Conservation (phyloP, 2,329 filamentous ascomycete species). For the Colletotrichum sp. region DNA sequence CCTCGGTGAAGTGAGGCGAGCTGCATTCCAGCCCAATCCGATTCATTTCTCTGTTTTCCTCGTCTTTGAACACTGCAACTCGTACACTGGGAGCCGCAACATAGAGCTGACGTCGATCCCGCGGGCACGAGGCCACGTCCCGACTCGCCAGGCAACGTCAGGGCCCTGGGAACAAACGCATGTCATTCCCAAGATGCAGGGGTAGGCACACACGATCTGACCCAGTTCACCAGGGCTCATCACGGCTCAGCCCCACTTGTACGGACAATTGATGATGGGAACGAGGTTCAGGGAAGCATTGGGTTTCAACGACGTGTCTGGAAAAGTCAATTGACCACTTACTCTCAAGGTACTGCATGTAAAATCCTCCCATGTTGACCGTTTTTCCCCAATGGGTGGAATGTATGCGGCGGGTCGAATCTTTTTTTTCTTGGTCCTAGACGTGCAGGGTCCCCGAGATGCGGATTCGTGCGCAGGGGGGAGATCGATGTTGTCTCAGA, state of each 20-base stretch:
- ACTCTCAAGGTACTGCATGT: constrained; percentile 78
- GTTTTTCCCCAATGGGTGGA: constrained; percentile 29
- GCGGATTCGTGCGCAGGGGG: constrained; percentile 1
- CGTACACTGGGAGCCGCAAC: constrained; percentile 9
- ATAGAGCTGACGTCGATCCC: background rate
- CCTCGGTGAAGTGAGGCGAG: constrained; percentile 27
- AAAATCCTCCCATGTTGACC: constrained; percentile 66
- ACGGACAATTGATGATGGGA: constrained; percentile 1
- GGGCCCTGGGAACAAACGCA: constrained; percentile 18
- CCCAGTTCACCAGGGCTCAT: constrained; percentile 10
- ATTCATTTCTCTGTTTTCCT: constrained; percentile 16
- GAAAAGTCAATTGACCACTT: constrained; percentile 50
- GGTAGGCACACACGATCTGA: constrained; percentile 27
- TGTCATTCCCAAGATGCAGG: constrained; percentile 31
- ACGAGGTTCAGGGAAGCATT: constrained; percentile 18
- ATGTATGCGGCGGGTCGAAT: background rate
- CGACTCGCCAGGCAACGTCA: background rate
- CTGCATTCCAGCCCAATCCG: constrained; percentile 38
- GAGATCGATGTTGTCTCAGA: constrained; percentile 10
- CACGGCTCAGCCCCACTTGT: constrained; percentile 13
- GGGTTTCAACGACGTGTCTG: constrained; percentile 9
- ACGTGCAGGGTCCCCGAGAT: constrained; percentile 1
- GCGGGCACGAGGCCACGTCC: background rate
- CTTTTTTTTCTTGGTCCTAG: background rate
- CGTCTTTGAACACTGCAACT: background rate